Base-by-base conservation (phyloP, 2,329 filamentous ascomycete genomes). In the Zalaria obscura region DNA sequence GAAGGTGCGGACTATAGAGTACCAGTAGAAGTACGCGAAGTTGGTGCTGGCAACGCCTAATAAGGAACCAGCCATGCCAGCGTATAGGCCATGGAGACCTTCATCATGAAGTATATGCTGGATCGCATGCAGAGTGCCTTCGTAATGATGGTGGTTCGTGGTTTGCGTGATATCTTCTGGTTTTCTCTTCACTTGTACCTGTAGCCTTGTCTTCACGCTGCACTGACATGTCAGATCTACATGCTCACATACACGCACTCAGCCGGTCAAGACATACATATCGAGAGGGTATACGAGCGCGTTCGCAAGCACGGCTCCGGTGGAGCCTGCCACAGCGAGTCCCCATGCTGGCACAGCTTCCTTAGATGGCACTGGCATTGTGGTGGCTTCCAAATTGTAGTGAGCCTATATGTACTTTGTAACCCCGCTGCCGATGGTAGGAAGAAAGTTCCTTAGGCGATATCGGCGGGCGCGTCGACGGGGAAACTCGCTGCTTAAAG, bases 1-100 rank as follows among this genome's bases (percentile, higher is more conserved):
- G 18, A 94, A 63, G 10, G 77, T 77, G 48, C 91, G 78, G 28
- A 95, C 85, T 27, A 91, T 66, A 4, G 86, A 89, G 61, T 96
- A 96, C 88, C 89, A 96, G 68, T 98, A 98, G 61, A 98, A 98
- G 66, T 98, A 98, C 54, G 91, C 91, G 59, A 98, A 98, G 63
- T 98, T 98, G 40, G 89, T 96, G 26, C 88, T 95, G 1, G 87
- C 89, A 31, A 98, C 91, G 41, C 91, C 91, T 40, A 96, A 67
- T 11, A 98, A 69, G 4, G 88, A 78, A 39, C 89, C 88, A 45
- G 77, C 73, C 60, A 98, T 88, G 46, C 91, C 91, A 40, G 83
- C 78, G 56, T 98, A 98, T 5, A 98, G 75, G 5, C 91, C 91
- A 37, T 68, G 55, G 5, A 91, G 43, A 28, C 91, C 91, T 51